Percentiles rank a stretch among this genome's conserved stretches.
Conservation (phyloP, 75 land plant species). For the Cryptomeria japonica region DNA sequence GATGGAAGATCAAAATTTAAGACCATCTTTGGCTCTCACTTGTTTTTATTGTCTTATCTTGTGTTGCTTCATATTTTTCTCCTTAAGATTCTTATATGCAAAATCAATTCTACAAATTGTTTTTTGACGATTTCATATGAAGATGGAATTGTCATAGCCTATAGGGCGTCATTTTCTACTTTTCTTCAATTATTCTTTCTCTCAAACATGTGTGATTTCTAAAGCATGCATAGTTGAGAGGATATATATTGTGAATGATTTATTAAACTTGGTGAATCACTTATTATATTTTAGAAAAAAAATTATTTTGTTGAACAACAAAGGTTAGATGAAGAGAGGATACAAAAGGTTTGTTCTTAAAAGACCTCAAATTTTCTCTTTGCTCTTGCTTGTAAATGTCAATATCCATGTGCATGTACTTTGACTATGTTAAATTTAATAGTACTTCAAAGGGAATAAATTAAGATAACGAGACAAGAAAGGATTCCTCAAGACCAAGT, state of each 20-base stretch:
- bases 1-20: too few species aligned
- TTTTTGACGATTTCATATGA: too few species aligned
- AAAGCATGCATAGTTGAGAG: too few species aligned
- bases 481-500: conserved; percentile 88
- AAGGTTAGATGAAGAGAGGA: conserved; percentile 49
- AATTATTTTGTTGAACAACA: conserved; percentile 39
- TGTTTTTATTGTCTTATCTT: too few species aligned
- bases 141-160: not conserved
- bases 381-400: not conserved
- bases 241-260: not conserved
- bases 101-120: too few species aligned
- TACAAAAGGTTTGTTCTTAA: conserved; percentile 48
- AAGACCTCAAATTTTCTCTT: not conserved
- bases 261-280: not conserved
- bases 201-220: too few species aligned
- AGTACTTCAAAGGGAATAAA: conserved; percentile 83
- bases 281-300: conserved; percentile 61
- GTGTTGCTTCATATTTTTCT: too few species aligned
- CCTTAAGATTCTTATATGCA: too few species aligned
- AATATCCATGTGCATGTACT: not conserved
- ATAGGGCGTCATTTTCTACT: not conserved
- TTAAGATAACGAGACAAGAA: conserved; percentile 69
- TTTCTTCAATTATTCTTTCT: not conserved
- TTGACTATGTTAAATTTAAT: not conserved
- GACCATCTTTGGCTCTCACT: too few species aligned